Evolutionary conservation across 2,329 filamentous ascomycete species (phyloP).

Genomic region (Capronia coronata): DNA sequence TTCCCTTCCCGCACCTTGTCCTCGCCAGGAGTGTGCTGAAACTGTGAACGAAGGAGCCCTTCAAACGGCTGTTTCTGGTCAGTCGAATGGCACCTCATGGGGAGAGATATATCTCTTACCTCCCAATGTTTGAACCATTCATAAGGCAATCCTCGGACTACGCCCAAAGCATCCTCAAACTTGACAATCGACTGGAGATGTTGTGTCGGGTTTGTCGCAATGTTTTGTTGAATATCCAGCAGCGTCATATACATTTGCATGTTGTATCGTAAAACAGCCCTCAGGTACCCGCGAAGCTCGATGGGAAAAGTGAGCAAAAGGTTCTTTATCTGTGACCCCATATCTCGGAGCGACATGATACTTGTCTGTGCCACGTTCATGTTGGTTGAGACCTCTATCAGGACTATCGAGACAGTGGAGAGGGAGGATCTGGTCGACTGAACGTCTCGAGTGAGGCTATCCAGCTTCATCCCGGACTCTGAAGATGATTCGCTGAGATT

Average conservation of each 20-base stretch:
- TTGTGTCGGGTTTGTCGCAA: background rate
- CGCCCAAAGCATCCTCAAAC: conserved; percentile 2
- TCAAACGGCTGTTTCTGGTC: conserved; percentile 1
- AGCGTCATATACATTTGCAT: background rate
- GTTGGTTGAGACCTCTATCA: too few relatives aligned
- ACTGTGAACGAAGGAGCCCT: background rate
- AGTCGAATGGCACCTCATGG: background rate
- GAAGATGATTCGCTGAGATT: too few relatives aligned
- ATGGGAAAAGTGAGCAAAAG: background rate
- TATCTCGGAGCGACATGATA: background rate
- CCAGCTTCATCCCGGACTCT: too few relatives aligned
- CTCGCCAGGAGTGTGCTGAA: conserved; percentile 1
- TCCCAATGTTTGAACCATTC: conserved; percentile 7
- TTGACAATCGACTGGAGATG: background rate
- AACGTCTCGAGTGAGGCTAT: background rate
- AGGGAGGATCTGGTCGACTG: background rate
- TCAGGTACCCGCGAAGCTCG: background rate
- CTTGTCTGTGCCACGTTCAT: background rate
- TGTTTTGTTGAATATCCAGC: background rate
- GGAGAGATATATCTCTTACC: background rate
- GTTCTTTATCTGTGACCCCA: background rate
- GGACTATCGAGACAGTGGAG: too few relatives aligned
- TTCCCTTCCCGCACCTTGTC: background rate
- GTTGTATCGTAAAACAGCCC: conserved; percentile 1
- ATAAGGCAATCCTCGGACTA: background rate